phyloP scores from a whole-genome alignment of 257 asterid species.

The Gentiana straminea region DNA sequence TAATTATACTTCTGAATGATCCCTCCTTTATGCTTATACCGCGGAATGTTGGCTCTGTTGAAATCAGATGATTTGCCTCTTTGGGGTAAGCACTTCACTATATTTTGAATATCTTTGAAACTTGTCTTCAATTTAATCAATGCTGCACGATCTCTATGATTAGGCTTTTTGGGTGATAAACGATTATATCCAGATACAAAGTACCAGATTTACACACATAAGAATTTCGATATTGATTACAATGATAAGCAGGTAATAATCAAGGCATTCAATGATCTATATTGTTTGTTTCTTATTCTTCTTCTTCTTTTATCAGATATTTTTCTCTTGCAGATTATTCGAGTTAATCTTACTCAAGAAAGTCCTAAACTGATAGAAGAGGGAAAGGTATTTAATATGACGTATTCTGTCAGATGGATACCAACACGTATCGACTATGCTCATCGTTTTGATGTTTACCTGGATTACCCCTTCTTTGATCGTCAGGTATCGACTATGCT shows the following conservation, averaged over 20 bases:
- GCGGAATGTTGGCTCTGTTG: conserved; percentile 4
- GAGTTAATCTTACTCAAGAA: conserved; percentile 63
- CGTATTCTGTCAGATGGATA: conserved; percentile 71
- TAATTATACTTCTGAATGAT: background rate
- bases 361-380: conserved; percentile 46
- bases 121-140: background rate
- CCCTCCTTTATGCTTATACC: background rate
- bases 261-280: no score
- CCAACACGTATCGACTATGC: conserved; percentile 50
- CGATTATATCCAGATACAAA: conserved; percentile 32
- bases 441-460: conserved; percentile 69
- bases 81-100: conserved; percentile 49
- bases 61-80: conserved; percentile 66
- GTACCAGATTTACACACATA: conserved; percentile 55
- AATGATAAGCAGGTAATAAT: conserved; percentile 48
- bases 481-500: no score
- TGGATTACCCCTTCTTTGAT: conserved; percentile 79
- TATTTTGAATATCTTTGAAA: conserved; percentile 1
- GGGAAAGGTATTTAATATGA: conserved; percentile 53
- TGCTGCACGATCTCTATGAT: background rate
- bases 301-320: conserved; percentile 2
- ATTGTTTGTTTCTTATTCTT: background rate
- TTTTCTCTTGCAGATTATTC: conserved; percentile 50
- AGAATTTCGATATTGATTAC: conserved; percentile 51
- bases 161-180: conserved; percentile 68